Evolutionary conservation across 2,329 filamentous ascomycete species (phyloP).

Genomic region (Trichoderma brevicompactum): DNA sequence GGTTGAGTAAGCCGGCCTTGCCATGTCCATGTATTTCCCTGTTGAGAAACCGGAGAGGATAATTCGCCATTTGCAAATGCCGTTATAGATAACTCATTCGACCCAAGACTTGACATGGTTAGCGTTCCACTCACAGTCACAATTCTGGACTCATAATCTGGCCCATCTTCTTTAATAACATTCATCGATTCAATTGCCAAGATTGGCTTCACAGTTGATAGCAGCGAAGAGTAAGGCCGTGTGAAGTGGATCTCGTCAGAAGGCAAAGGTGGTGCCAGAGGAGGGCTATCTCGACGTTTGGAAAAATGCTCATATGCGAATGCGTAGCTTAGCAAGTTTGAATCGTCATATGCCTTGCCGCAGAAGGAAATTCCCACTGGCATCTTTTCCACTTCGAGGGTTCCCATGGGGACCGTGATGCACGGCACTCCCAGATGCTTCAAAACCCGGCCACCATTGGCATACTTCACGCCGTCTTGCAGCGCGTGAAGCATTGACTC

Average conservation of each 20-base stretch:
- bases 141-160: too few species aligned
- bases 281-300: background rate
- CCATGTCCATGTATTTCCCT: too few species aligned
- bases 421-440: background rate
- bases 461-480: background rate
- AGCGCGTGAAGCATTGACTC: background rate
- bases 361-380: background rate
- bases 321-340: background rate
- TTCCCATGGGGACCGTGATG: background rate
- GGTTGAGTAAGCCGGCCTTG: too few species aligned
- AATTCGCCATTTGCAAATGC: too few species aligned
- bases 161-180: too few species aligned
- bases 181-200: too few species aligned
- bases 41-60: too few species aligned
- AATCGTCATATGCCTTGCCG: background rate
- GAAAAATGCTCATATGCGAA: background rate
- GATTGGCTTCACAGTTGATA: too few species aligned
- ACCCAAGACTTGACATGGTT: too few species aligned
- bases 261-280: background rate
- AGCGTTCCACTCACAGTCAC: too few species aligned
- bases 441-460: background rate
- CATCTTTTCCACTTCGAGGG: background rate
- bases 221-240: too few species aligned
- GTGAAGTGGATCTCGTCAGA: background rate
- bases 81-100: too few species aligned